A percentile compares a stretch with the other conserved stretches of the same genome.
Conservation (phyloP, 306 rosid species). For the Nissolia schottii region DNA sequence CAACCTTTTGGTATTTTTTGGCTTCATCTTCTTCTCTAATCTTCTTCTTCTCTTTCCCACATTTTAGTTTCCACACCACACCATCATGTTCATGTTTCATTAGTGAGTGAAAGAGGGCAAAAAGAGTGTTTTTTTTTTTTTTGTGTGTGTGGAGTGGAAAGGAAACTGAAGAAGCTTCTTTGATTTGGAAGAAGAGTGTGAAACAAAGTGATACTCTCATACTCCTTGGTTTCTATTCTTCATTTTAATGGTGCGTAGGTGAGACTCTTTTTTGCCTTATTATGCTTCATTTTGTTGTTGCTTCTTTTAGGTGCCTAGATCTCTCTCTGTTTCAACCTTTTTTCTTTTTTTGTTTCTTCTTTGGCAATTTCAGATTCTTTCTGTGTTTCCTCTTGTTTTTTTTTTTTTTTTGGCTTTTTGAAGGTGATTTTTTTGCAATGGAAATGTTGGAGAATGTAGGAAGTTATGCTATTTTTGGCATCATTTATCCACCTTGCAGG, state of each 20-base stretch:
- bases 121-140: background rate
- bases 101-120: background rate
- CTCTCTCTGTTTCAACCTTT: constrained; percentile 17
- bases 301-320: constrained; percentile 24
- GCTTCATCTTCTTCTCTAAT: background rate
- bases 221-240: constrained; percentile 22
- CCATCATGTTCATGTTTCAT: background rate
- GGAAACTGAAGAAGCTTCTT: background rate
- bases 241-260: constrained; percentile 40
- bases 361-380: constrained; percentile 7
- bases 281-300: background rate
- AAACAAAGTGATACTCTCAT: background rate
- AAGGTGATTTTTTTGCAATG: background rate
- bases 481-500: constrained; percentile 11
- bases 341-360: background rate
- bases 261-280: background rate
- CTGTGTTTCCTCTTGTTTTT: background rate
- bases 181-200: background rate
- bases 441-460: background rate
- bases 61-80: background rate
- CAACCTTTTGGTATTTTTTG: background rate
- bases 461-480: constrained; percentile 10
- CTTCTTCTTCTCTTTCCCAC: background rate
- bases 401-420: background rate
- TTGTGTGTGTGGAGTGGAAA: background rate